Base-by-base conservation (phyloP, 331 rosid species). In the Rosa hybrid region DNA sequence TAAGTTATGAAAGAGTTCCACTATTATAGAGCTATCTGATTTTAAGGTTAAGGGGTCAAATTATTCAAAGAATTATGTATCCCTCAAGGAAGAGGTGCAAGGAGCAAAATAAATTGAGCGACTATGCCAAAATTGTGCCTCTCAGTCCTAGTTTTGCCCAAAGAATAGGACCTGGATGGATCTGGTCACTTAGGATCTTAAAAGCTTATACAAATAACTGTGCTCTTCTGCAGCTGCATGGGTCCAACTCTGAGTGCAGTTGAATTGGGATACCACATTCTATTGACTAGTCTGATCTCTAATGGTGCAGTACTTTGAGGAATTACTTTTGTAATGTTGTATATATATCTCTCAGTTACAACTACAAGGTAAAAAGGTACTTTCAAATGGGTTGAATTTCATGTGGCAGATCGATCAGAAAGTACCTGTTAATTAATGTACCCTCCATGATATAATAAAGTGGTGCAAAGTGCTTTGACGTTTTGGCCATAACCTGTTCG, bases 401-500 rank as follows among this genome's bases (percentile, higher is more conserved):
- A 82, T 68, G 71, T 78, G 73, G 49, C 51, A 78, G 78, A 68
- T 18, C 67, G 78, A 68, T 18, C 67, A 75, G 81, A 60, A 86
- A 77, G 80, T 79, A 75, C 75, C 75, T 82, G 54, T 68, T 79
- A 59, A 34, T 17, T 79, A 59, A 34, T 17, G 17, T 83, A 81
- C 56, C 78, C 84, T 50, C 45, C 77, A 76, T 69, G 74, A 83
- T 2, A 71, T 67, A 76, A 83, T 81, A 84, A 89, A 81, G 84
- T 74, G 81, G 82, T 83, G 82, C 27, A 63, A 73, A 12, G 81
- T 77, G 85, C 74, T 79, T 65, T 80, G 82, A 81, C 74, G 85
- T 87, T 89, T 93, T 94, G 97, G 95, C 89, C 13, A 80, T 82
- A 87, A 90, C 82, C 86, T 81, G 79, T 25, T 84, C 71, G 87